Conservation (phyloP, 2,329 filamentous ascomycete genomes). For the Xylaria sp. region DNA sequence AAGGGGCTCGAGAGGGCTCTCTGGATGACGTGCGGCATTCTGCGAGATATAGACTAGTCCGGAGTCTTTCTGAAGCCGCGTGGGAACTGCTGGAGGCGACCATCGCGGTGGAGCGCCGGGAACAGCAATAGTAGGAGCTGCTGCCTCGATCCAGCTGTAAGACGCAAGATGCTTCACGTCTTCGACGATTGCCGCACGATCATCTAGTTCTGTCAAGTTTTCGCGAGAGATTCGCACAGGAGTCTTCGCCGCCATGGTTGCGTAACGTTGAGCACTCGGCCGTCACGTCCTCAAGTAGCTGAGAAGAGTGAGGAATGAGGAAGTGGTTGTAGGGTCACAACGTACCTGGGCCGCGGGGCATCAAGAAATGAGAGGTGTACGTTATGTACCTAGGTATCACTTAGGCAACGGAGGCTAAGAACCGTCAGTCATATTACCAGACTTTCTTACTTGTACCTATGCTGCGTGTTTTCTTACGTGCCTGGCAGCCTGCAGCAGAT, state of each 20-base stretch:
- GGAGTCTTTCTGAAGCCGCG: slow-evolving; percentile 51
- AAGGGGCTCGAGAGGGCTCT: slow-evolving; percentile 58
- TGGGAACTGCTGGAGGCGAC: slow-evolving; percentile 47
- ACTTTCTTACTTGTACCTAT: too few relatives aligned
- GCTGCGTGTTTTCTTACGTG: too few relatives aligned
- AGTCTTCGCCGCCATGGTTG: not conserved
- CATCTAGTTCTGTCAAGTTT: not conserved
- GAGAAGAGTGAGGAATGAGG: not conserved
- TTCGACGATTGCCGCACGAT: not conserved
- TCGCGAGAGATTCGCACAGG: not conserved
- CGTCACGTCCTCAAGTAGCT: not conserved
- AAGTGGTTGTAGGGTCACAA: too few relatives aligned
- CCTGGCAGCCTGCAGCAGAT: too few relatives aligned
- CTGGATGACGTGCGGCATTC: slow-evolving; percentile 58
- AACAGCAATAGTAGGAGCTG: slow-evolving; percentile 57
- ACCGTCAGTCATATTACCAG: too few relatives aligned
- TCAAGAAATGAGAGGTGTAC: too few relatives aligned
- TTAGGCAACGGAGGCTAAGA: too few relatives aligned
- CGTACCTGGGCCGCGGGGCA: too few relatives aligned
- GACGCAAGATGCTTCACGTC: slow-evolving; percentile 57
- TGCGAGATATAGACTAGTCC: slow-evolving; percentile 57
- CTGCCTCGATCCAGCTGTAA: slow-evolving; percentile 61
- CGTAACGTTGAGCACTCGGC: not conserved
- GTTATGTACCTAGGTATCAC: too few relatives aligned
- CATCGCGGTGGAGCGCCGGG: slow-evolving; percentile 57